These are phyloP conservation scores for Scedosporium boydii DNA, from an alignment of 2,329 filamentous ascomycete genomes.

Conservation along the genomic window DNA sequence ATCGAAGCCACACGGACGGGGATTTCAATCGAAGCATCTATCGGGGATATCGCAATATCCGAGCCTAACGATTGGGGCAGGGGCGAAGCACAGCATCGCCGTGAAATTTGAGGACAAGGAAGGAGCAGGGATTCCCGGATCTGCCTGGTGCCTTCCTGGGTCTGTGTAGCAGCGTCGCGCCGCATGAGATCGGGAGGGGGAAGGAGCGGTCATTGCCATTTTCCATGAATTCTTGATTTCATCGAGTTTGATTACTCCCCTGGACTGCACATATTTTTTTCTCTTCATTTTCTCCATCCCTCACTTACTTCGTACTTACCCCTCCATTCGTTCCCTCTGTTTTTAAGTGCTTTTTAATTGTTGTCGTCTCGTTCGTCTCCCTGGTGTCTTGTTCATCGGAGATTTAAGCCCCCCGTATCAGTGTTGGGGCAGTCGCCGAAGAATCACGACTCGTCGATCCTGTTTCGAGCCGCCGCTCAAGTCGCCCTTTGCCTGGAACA, in stretches of 20 bases:
- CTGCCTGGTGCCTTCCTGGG: background rate
- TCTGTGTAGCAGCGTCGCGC: background rate
- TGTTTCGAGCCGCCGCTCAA: background rate
- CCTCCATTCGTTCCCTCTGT: background rate
- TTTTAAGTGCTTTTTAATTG: background rate
- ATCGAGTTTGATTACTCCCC: background rate
- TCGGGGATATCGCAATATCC: background rate
- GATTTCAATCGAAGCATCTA: background rate
- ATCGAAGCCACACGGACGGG: background rate
- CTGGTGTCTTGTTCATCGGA: background rate
- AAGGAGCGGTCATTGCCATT: background rate
- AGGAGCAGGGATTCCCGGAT: background rate
- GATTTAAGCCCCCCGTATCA: background rate
- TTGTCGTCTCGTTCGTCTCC: background rate
- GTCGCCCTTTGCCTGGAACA: background rate
- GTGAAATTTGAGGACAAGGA: slow-evolving; percentile 4
- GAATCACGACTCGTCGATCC: background rate
- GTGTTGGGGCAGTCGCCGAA: background rate
- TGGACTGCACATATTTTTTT: background rate
- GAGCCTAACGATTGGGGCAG: background rate
- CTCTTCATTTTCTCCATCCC: background rate
- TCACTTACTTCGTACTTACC: background rate
- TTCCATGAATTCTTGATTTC: background rate
- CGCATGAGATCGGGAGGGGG: background rate
- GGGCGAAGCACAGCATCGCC: background rate